Evolutionary conservation across 2,329 filamentous ascomycete genomes (phyloP).

Genomic region (Drechmeria coniospora): DNA sequence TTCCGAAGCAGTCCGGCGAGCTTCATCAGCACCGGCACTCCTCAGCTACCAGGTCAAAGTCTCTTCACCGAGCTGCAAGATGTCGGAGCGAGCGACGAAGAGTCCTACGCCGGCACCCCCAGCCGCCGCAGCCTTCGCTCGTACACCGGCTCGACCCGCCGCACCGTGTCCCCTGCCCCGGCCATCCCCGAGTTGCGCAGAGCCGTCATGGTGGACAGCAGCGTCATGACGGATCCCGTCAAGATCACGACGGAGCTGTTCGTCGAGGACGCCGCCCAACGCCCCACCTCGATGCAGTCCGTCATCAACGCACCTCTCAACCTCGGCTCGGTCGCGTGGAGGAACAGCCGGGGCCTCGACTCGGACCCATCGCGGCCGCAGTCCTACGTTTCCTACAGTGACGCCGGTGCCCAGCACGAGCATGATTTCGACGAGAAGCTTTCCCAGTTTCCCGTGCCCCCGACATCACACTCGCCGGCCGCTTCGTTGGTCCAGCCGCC

Average conservation of each 20-base stretch:
- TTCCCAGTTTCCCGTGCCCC: conserved; percentile 38
- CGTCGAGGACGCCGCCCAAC: conserved; percentile 4
- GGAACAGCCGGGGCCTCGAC: conserved; percentile 10
- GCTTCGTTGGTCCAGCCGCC: conserved; percentile 17
- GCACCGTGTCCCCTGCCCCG: conserved; percentile 28
- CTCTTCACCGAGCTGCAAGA: conserved; percentile 83
- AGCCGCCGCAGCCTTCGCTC: conserved; percentile 32
- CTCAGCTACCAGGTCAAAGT: conserved; percentile 50
- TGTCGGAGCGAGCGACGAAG: conserved; percentile 60
- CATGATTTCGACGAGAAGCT: conserved; percentile 34
- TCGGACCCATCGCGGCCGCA: conserved; percentile 22
- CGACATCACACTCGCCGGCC: conserved; percentile 21
- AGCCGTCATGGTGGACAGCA: conserved; percentile 42
- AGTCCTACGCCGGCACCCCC: conserved; percentile 44
- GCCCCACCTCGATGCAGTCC: conserved; percentile 27
- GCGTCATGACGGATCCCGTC: conserved; percentile 46
- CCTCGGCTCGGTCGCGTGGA: conserved; percentile 12
- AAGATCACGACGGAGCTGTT: conserved; percentile 15
- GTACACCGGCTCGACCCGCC: conserved; percentile 31
- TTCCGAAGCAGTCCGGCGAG: conserved; percentile 45
- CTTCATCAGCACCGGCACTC: conserved; percentile 35
- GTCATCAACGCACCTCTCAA: conserved; percentile 16
- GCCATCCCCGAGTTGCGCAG: conserved; percentile 34
- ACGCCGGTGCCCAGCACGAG: conserved; percentile 36
- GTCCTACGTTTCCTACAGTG: conserved; percentile 36